A percentile compares a stretch with the other conserved stretches of the same genome.
phyloP scores from a whole-genome alignment of 306 rosid genomes.

The Dryas alaskensis region DNA sequence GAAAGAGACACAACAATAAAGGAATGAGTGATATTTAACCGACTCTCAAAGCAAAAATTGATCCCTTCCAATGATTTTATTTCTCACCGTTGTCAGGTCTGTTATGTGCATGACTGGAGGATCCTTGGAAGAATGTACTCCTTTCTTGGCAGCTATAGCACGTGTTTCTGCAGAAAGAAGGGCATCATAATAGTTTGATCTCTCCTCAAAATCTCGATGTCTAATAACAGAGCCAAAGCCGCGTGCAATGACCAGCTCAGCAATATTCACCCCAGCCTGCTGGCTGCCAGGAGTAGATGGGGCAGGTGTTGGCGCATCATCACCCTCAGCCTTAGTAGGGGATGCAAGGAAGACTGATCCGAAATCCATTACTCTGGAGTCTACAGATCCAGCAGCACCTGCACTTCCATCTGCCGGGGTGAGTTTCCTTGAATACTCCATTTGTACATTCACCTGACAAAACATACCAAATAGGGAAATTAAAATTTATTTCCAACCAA shows the following conservation, averaged over 20 bases:
- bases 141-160: constrained; percentile 71
- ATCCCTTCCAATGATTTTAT: constrained; percentile 12
- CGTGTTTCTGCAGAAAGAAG: constrained; percentile 96
- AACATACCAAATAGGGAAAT: neutral
- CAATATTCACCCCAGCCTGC: constrained; percentile 65
- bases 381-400: constrained; percentile 51
- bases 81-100: constrained; percentile 72
- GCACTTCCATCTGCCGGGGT: constrained; percentile 53
- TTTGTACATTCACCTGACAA: constrained; percentile 82
- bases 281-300: constrained; percentile 46
- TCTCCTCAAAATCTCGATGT: constrained; percentile 97
- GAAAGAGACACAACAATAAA: constrained; percentile 17
- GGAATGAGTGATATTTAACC: constrained; percentile 4
- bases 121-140: constrained; percentile 91
- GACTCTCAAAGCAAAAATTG: constrained; percentile 8
- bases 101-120: constrained; percentile 96
- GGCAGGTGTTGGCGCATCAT: constrained; percentile 52
- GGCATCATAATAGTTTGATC: constrained; percentile 88
- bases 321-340: constrained; percentile 62
- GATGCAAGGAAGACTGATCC: constrained; percentile 77
- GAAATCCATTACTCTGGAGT: constrained; percentile 93
- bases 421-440: constrained; percentile 94
- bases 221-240: constrained; percentile 92
- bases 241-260: constrained; percentile 70
- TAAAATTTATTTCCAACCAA: neutral